Conservation (phyloP, 345 rosid genomes). For the Corchorus capsularis region DNA sequence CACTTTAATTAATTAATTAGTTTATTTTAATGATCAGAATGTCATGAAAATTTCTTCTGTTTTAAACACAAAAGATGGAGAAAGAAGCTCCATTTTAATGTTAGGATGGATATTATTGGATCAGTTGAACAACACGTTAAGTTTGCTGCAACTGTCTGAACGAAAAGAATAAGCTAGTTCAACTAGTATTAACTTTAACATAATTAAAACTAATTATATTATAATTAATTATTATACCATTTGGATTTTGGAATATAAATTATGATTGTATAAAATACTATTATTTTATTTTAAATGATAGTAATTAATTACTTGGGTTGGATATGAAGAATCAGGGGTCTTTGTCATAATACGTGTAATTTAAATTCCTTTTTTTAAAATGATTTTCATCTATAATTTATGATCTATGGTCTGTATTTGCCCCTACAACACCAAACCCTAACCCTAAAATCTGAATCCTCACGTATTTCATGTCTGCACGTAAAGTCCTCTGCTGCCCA, state of each 20-base stretch:
- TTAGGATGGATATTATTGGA: conserved; percentile 31
- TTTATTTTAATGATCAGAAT: not conserved
- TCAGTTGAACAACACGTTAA: conserved; percentile 54
- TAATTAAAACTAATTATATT: not conserved
- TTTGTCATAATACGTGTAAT: conserved; percentile 12
- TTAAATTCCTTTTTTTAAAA: not conserved
- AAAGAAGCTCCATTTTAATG: not conserved
- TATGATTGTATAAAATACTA: not conserved
- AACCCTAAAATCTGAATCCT: conserved; percentile 25
- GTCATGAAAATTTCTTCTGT: not conserved
- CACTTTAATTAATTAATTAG: not conserved
- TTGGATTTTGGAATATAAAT: too few species aligned
- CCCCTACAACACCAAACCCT: conserved; percentile 35
- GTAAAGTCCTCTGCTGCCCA: conserved; percentile 11
- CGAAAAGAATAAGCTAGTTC: conserved; percentile 23
- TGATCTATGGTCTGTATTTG: conserved; percentile 13
- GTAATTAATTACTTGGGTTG: not conserved
- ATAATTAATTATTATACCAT: too few species aligned
- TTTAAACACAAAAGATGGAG: not conserved
- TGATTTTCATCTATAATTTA: not conserved
- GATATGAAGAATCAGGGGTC: not conserved
- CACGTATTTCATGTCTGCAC: conserved; percentile 24
- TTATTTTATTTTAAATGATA: not conserved
- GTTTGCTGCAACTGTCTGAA: conserved; percentile 60
- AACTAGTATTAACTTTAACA: not conserved